phyloP scores from a whole-genome alignment of 1,139 yeast genomes.

The Kodamaea sp. region DNA sequence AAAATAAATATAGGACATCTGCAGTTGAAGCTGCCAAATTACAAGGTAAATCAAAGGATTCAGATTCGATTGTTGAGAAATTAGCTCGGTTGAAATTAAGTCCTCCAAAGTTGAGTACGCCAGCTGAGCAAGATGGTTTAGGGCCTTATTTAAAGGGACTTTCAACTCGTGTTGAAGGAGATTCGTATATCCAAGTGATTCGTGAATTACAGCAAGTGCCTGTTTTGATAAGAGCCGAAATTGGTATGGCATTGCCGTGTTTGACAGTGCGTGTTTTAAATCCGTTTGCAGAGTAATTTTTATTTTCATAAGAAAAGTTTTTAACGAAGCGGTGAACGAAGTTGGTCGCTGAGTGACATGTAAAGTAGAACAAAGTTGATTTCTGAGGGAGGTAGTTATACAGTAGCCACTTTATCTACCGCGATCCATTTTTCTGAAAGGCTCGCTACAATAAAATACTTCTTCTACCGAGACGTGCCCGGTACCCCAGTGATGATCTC shows the following conservation, averaged over 20 bases:
- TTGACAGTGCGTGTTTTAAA: constrained; percentile 90
- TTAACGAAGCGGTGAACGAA: too few species aligned
- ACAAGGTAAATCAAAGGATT: constrained; percentile 38
- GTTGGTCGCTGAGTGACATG: too few species aligned
- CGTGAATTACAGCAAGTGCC: constrained; percentile 78
- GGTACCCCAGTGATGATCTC: too few species aligned
- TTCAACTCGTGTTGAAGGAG: constrained; percentile 59
- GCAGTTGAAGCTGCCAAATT: constrained; percentile 65
- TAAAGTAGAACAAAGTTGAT: too few species aligned
- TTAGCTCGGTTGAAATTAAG: constrained; percentile 48
- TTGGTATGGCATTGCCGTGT: constrained; percentile 94
- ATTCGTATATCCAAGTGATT: constrained; percentile 69
- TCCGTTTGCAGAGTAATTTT: constrained; percentile 52
- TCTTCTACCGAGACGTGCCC: too few species aligned
- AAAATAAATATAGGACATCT: constrained; percentile 73
- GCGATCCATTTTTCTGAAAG: too few species aligned
- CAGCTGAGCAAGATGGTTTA: constrained; percentile 34
- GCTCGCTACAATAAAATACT: too few species aligned
- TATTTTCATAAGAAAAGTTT: too few species aligned
- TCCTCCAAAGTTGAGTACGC: constrained; percentile 50
- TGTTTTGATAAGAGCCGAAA: constrained; percentile 81
- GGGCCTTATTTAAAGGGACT: constrained; percentile 56
- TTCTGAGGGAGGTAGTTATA: too few species aligned
- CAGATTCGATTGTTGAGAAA: constrained; percentile 44
- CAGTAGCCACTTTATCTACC: too few species aligned